Evolutionary conservation across 169 alveolate genomes (phyloP), one percentile per base, ranked within the genome.

Genomic region (Eimeria sp.): DNA sequence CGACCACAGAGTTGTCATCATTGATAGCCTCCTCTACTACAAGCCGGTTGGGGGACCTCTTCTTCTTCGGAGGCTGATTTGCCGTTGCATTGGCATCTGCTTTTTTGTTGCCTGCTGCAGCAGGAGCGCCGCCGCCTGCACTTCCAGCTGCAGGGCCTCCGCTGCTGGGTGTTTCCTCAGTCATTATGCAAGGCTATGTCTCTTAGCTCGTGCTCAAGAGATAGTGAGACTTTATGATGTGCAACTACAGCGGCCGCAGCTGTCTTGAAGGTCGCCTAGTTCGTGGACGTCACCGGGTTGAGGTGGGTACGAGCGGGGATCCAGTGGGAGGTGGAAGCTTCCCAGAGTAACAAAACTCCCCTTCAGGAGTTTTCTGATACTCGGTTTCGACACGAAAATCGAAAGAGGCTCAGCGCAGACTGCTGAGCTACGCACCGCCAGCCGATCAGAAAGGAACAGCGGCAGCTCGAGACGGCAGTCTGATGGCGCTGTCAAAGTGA

Each of bases 1-100:
- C 99, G 78, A 99, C 99, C 51, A 99, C 99, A n/a, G 99, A 98
- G 98, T 99, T 99, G 97, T 99, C 99, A 96, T 99, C 99, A 97
- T 99, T 99, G 90, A 98, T 97, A n/a, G 99, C 99, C 94, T 99
- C 99, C 96, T 97, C 98, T 67, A 97, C 98, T 9, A 96, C 96
- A 70, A 97, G 94, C n/a, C 98, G 86, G 95, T 96, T 96, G 43
- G 97, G 97, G 9, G 97, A 95, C 65, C 97, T 92, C 95, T 89
- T 97, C 97, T 89, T 95, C 87, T 82, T 75, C 1, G 76, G 57
- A 61, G 86, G 93, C 63, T 80, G 93, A 14, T 93, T 80, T 86
- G 92, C 92, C 13, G 65, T 58, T 10, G 58, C 78, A 47, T 61
- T 61, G n/a, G 58, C 78, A 34, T 86, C 92, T 47, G 75, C 58